Percentiles rank a stretch among this genome's conserved stretches.
Conservation (phyloP, 2,329 filamentous ascomycete species). For the Botryotinia convoluta region DNA sequence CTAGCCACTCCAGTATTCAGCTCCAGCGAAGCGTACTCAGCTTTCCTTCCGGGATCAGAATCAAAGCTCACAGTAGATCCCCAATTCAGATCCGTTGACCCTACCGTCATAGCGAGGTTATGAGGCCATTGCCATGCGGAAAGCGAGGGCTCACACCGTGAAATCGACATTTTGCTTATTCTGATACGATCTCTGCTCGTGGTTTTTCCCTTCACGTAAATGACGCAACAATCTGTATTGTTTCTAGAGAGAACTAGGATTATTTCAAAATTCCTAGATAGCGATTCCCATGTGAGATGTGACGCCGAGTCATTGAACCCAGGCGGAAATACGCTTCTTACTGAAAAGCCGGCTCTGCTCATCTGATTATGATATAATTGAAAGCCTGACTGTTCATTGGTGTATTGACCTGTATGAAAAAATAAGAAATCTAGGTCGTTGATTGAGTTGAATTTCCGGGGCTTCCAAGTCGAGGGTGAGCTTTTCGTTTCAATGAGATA, state of each 20-base stretch:
- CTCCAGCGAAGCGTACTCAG: neutral
- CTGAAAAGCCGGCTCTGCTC: neutral
- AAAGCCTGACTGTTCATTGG: neutral
- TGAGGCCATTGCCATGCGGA: neutral
- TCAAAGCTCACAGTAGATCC: neutral
- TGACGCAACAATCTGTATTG: neutral
- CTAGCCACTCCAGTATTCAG: neutral
- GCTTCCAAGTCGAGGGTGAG: neutral
- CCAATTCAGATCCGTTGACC: neutral
- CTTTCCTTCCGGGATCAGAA: neutral
- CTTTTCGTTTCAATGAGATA: neutral
- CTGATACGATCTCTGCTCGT: neutral
- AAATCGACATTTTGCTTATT: neutral
- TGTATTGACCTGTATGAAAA: neutral
- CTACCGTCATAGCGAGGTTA: neutral
- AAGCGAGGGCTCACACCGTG: neutral
- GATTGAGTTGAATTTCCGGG: neutral
- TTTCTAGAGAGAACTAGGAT: neutral
- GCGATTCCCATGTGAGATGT: neutral
- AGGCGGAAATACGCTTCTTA: neutral
- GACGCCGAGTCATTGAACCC: neutral
- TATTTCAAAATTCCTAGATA: neutral
- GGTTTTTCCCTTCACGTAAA: neutral
- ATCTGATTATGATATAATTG: neutral
- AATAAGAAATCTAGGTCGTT: neutral